A percentile compares a stretch with the other conserved stretches of the same genome.
Evolutionary conservation across 225 moss, liverwort and hornwort genomes (phyloP).

Genomic region (Physcomitrellopsis africana): DNA sequence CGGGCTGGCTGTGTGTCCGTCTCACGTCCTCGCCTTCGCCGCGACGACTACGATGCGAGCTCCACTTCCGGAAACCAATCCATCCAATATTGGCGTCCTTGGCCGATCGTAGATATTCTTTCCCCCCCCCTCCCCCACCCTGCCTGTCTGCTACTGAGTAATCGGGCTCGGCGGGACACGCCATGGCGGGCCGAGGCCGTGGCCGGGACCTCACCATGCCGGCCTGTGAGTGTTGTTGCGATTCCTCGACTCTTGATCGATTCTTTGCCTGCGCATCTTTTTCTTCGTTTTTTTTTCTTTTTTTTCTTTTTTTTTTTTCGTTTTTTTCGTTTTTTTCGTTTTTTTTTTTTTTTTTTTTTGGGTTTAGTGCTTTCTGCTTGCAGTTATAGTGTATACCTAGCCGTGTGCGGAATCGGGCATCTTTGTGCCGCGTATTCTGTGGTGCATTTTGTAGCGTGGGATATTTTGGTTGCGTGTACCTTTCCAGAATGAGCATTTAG

Average conservation of each 20-base stretch:
- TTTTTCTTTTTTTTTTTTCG: background rate
- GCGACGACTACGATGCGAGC: no score
- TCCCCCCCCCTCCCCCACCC: no score
- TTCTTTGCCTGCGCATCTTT: no score
- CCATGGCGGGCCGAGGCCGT: slow-evolving; percentile 71
- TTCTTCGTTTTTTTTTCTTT: background rate
- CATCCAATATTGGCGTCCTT: no score
- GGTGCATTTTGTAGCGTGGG: background rate
- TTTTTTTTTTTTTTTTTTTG: background rate
- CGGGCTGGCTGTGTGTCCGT: no score
- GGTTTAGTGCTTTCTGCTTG: background rate
- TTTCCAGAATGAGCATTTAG: slow-evolving; percentile 19
- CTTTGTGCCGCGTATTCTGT: background rate
- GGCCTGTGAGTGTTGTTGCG: slow-evolving; percentile 49
- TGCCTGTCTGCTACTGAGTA: no score
- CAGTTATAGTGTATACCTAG: no score
- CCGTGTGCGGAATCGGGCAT: background rate
- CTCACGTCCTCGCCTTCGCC: no score
- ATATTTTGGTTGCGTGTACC: slow-evolving; percentile 6
- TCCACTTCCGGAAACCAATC: no score
- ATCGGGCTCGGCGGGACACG: slow-evolving; percentile 21
- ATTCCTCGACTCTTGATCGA: no score
- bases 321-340: background rate
- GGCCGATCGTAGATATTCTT: no score
- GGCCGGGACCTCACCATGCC: slow-evolving; percentile 71